Base-by-base conservation (phyloP, 1,284 basidiomycete species). In the Sporisorium exsertum region DNA sequence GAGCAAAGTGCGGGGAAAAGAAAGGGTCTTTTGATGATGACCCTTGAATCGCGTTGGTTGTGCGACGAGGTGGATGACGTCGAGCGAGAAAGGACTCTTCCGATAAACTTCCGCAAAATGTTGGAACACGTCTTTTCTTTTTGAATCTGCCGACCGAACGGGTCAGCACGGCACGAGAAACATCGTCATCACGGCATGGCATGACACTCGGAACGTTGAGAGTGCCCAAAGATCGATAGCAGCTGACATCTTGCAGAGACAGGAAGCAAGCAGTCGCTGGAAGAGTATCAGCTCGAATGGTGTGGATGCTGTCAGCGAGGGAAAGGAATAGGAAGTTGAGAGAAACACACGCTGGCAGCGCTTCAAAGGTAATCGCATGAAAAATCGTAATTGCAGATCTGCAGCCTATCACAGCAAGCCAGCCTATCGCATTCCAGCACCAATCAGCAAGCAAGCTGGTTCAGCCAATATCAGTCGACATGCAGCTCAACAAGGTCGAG, bases 361-460 rank as follows among this genome's bases (percentile, higher is more conserved):
- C 40, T 10, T 32, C n/a, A n/a, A n/a, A n/a, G n/a, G n/a, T 43
- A 20, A 43, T 43, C 40, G n/a, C 40, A 43, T 43, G 18, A 20
- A n/a, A 20, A n/a, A 43, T 20, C 40, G n/a, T n/a, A n/a, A 8
- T 20, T 5, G 1, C 13, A 15, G 46, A 49, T 49, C 47, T 49
- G 49, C 49, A 50, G 49, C 49, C 27, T 32, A 50, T 50, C 49
- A 50, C n/a, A n/a, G n/a, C n/a, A n/a, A n/a, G n/a, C n/a, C n/a
- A n/a, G n/a, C n/a, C n/a, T n/a, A n/a, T n/a, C n/a, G n/a, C n/a
- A n/a, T n/a, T n/a, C n/a, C n/a, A n/a, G 29, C 29, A 32, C 29
- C 29, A 32, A 32, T 32, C 49, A 50, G 29, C 18, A 16, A 50
- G 47, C 47, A 32, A 32, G 49, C 16, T 15, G n/a, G 20, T n/a